These are phyloP conservation scores for Celoporthe dispersa DNA, from an alignment of 2,329 filamentous ascomycete genomes.

Conservation along the genomic window DNA sequence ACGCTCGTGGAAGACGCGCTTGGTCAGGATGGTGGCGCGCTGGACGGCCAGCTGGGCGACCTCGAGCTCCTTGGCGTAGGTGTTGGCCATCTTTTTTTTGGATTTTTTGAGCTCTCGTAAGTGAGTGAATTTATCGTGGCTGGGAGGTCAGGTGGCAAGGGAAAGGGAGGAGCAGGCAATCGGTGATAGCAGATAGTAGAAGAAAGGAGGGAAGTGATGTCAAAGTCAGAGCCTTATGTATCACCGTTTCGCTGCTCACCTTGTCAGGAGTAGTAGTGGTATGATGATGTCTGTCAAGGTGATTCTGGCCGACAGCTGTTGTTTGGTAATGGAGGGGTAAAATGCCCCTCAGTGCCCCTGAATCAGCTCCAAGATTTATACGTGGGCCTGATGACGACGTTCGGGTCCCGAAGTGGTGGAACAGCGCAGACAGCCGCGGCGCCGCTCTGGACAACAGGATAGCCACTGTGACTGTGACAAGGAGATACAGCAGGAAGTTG, in stretches of 20 bases:
- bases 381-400: conserved; percentile 30
- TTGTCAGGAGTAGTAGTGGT: conserved; percentile 14
- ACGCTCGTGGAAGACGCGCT: conserved; percentile 71
- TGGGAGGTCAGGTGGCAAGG: no score
- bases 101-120: conserved; percentile 30
- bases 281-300: conserved; percentile 8
- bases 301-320: conserved; percentile 9
- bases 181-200: neutral
- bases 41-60: conserved; percentile 89
- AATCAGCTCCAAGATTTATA: conserved; percentile 24
- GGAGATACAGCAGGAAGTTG: conserved; percentile 22
- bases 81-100: conserved; percentile 59
- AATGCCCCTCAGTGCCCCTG: conserved; percentile 29
- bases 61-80: conserved; percentile 77
- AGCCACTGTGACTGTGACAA: conserved; percentile 33
- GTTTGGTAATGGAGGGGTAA: conserved; percentile 27
- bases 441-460: conserved; percentile 30
- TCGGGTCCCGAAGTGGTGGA: conserved; percentile 29
- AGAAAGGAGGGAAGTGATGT: conserved; percentile 2
- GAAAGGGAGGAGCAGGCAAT: neutral
- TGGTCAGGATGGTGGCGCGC: conserved; percentile 64
- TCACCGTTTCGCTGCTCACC: conserved; percentile 12
- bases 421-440: conserved; percentile 31
- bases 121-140: conserved; percentile 17
- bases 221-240: neutral